These are phyloP conservation scores for Neoscytalidium dimidiatum DNA, from an alignment of 2,329 filamentous ascomycete species.

Conservation along the genomic window DNA sequence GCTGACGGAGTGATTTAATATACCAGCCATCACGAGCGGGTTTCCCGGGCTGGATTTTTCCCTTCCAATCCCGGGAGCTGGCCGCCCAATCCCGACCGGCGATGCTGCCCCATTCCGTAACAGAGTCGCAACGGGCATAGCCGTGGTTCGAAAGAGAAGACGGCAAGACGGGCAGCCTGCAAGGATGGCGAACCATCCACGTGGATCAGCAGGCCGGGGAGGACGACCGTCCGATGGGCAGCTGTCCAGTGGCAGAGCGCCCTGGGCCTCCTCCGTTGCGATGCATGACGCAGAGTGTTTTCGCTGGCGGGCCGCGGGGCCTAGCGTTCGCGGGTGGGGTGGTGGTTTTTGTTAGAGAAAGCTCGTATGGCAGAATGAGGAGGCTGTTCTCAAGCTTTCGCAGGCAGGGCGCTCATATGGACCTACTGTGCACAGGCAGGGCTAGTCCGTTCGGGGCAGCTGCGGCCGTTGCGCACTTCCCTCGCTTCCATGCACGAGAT, in stretches of 20 bases:
- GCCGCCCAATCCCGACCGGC: background rate
- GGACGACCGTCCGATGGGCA: background rate
- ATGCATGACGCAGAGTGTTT: background rate
- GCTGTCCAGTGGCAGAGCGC: background rate
- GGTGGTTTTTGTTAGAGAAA: too few species aligned
- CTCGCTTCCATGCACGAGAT: conserved; percentile 18
- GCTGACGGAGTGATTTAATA: background rate
- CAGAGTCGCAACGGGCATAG: background rate
- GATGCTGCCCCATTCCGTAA: conserved; percentile 7
- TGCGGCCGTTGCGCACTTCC: conserved; percentile 2
- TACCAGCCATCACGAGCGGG: background rate
- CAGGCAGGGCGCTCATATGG: background rate
- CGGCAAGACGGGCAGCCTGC: background rate
- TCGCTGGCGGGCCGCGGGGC: background rate
- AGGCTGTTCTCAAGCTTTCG: background rate
- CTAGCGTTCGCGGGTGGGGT: background rate
- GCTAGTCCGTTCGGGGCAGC: conserved; percentile 7
- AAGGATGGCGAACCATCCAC: background rate
- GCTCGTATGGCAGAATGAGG: conserved; percentile 6
- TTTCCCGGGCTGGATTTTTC: background rate
- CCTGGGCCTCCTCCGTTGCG: background rate
- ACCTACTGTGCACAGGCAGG: background rate
- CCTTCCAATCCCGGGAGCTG: background rate
- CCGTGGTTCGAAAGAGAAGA: background rate
- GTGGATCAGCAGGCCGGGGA: background rate